Evolutionary conservation across 2,329 filamentous ascomycete species (phyloP), one percentile per base, ranked within the genome.

Genomic region (Aspergillus ochraceoroseus): DNA sequence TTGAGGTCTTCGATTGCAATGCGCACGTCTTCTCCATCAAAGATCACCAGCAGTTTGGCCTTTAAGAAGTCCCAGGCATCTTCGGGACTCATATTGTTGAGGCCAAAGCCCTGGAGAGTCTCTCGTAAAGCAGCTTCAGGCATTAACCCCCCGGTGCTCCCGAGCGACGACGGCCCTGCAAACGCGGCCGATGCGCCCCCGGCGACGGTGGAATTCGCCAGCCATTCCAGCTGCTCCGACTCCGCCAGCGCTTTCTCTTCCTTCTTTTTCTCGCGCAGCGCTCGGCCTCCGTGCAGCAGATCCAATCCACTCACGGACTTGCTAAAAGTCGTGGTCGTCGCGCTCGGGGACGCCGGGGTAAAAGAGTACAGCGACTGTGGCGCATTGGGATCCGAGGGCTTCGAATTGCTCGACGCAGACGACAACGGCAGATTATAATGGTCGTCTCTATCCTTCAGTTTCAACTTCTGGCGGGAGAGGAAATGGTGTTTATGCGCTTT

Each of bases 231-330:
- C 36, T 60, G 57, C 31, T 67, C 65, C 9, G 53, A 53, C 32
- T 68, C 66, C 4, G 61, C 63, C 43, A 51, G 55, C 62, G 41
- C 73, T 51, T 81, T 79, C 48, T 86, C 83, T 47, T 85, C 82
- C 51, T 83, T 82, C 61, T 83, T 84, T 70, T 90, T 94, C 58
- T 95, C 87, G 25, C 85, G 77, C 31, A 89, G 65, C 5, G 82
- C 84, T 28, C 83, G 76, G 1, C 82, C 85, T 28, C 83, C 86
- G 65, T 90, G 85, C 36, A 86, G 74, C 17, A 90, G 68, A 62
- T 90, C 86, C 29, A 90, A 70, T 0, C 84, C 85, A 44, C 85
- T 90, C 57, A 92, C 85, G 2, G 83, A 84, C 66, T 92, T 94
- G 25, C 82, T 75, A 60, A 96, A 94, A 1, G 74, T 65, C 5